Evolutionary conservation across 495 filamentous ascomycete genomes (phyloP).

Genomic region (Daldinia childiae): DNA sequence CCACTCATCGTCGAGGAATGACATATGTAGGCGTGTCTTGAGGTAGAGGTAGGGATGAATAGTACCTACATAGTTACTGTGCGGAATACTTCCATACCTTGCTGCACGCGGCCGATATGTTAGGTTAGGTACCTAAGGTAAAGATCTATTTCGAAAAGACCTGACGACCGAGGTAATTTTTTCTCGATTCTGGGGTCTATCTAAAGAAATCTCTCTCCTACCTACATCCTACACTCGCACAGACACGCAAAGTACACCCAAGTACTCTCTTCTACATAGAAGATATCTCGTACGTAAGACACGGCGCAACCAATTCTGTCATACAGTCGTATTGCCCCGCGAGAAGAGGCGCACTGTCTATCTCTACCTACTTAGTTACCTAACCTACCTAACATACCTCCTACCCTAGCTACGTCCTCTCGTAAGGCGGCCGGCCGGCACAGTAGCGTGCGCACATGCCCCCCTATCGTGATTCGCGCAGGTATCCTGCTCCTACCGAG

Average conservation of each 20-base stretch:
- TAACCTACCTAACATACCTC: not conserved
- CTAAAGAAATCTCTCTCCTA: not conserved
- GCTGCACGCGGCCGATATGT: constrained; percentile 2
- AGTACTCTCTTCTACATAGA: not conserved
- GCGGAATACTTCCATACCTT: constrained; percentile 6
- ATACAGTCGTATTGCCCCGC: constrained; percentile 9
- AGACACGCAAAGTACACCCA: not conserved
- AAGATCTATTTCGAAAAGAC: not conserved
- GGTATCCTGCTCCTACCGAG: constrained; percentile 38
- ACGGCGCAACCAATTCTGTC: constrained; percentile 8
- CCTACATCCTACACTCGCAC: not conserved
- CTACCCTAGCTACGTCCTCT: not conserved
- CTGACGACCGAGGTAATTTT: constrained; percentile 20
- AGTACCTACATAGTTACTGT: not conserved
- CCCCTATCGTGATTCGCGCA: constrained; percentile 34
- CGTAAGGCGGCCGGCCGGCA: constrained; percentile 10
- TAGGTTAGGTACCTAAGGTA: too few species aligned
- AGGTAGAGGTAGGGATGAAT: not conserved
- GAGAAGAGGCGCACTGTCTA: constrained; percentile 20
- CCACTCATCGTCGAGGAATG: not conserved
- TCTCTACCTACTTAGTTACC: not conserved
- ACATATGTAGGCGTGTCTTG: not conserved
- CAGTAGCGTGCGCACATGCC: constrained; percentile 4
- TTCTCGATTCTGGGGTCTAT: constrained; percentile 13
- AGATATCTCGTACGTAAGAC: constrained; percentile 5